phyloP scores from a whole-genome alignment of 345 rosid genomes.

The Ailanthus altissimus region DNA sequence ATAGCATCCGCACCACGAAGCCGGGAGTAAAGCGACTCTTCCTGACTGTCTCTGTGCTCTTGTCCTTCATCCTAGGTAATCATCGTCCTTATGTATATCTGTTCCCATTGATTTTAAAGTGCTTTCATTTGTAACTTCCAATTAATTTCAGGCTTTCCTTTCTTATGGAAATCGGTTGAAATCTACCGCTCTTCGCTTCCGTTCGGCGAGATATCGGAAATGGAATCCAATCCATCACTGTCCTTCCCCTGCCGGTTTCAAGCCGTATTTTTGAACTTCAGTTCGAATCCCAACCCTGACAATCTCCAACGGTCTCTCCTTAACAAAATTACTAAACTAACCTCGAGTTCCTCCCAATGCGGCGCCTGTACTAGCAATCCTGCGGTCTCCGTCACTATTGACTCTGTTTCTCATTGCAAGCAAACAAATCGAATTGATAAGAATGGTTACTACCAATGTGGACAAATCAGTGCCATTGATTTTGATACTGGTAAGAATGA shows the following conservation, averaged over 20 bases:
- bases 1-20: slow-evolving; percentile 59
- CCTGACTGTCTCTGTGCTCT: slow-evolving; percentile 63
- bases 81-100: not conserved
- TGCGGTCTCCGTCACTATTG: slow-evolving; percentile 60
- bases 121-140: not conserved
- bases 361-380: slow-evolving; percentile 48
- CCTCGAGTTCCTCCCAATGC: slow-evolving; percentile 45
- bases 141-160: slow-evolving; percentile 53
- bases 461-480: slow-evolving; percentile 37
- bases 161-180: slow-evolving; percentile 88
- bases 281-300: slow-evolving; percentile 31
- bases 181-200: slow-evolving; percentile 91
- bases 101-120: not conserved
- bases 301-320: slow-evolving; percentile 43
- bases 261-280: slow-evolving; percentile 56
- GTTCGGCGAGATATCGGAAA: slow-evolving; percentile 67
- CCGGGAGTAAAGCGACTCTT: slow-evolving; percentile 85
- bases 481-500: slow-evolving; percentile 27
- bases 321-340: slow-evolving; percentile 42
- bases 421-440: slow-evolving; percentile 16
- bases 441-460: slow-evolving; percentile 49
- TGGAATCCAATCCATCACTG: slow-evolving; percentile 46
- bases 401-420: slow-evolving; percentile 36
- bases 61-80: slow-evolving; percentile 71
- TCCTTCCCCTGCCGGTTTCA: slow-evolving; percentile 68